These are phyloP conservation scores for Trypanosoma mega DNA, from an alignment of 208 protist species.

Conservation along the genomic window DNA sequence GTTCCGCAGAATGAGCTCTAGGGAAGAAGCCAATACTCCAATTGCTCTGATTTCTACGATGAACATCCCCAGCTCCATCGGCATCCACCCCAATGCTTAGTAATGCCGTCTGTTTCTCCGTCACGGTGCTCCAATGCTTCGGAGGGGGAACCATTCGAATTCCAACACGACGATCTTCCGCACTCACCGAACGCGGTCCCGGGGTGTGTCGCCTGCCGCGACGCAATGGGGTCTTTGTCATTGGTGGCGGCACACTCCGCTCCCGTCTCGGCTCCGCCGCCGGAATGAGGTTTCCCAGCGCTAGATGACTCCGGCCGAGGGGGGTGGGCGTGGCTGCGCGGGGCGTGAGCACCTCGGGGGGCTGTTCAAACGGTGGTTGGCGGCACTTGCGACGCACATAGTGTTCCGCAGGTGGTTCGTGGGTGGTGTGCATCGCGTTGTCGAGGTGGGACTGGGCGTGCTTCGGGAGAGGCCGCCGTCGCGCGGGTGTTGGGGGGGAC, in stretches of 20 bases:
- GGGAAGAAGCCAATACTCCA: conserved; percentile 19
- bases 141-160: conserved; percentile 61
- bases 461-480: conserved; percentile 2
- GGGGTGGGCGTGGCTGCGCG: conserved; percentile 14
- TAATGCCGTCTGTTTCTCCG: conserved; percentile 49
- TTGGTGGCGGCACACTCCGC: conserved; percentile 44
- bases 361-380: conserved; percentile 16
- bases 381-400: conserved; percentile 7
- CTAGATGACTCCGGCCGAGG: conserved; percentile 37
- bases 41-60: conserved; percentile 54
- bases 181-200: conserved; percentile 29
- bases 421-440: neutral
- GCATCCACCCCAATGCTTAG: conserved; percentile 36
- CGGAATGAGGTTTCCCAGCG: conserved; percentile 46
- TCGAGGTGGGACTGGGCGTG: conserved; percentile 9
- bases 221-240: conserved; percentile 41
- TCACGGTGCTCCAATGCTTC: conserved; percentile 50
- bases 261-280: conserved; percentile 36
- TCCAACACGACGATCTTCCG: conserved; percentile 37
- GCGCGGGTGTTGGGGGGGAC: neutral
- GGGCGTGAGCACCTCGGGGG: neutral
- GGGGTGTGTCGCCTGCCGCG: conserved; percentile 57
- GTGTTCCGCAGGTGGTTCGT: neutral
- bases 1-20: neutral
- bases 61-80: conserved; percentile 7